These are phyloP conservation scores for Dictyostelium brefeldianum DNA, from an alignment of 78 protist species.

Conservation along the genomic window DNA sequence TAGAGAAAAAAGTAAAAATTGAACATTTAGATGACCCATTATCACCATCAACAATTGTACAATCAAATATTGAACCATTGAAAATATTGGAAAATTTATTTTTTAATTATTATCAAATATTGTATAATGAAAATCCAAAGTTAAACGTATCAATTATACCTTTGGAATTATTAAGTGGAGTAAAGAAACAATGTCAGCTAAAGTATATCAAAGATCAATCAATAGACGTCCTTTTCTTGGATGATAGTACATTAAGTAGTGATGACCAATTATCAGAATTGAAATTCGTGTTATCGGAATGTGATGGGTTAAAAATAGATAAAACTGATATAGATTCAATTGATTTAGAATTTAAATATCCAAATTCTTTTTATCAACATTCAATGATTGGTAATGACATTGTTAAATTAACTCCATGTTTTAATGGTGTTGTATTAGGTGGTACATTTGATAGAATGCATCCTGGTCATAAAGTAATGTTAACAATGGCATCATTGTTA, in stretches of 20 bases:
- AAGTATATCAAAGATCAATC: neutral
- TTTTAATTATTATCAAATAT: constrained; percentile 46
- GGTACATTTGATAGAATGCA: constrained; percentile 74
- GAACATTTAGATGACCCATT: neutral
- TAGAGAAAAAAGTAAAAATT: constrained; percentile 1
- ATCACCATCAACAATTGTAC: neutral
- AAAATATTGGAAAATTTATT: constrained; percentile 31
- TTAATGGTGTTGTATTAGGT: constrained; percentile 69
- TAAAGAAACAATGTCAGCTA: too few species aligned
- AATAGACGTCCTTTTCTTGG: constrained; percentile 35
- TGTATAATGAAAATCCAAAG: constrained; percentile 27
- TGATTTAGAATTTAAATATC: neutral
- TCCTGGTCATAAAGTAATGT: constrained; percentile 78
- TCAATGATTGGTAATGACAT: neutral
- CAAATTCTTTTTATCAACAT: neutral
- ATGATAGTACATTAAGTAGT: neutral
- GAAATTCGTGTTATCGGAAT: neutral
- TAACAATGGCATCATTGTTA: constrained; percentile 45
- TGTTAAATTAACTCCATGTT: constrained; percentile 11
- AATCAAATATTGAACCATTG: neutral
- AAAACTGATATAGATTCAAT: neutral
- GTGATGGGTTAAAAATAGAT: too few species aligned
- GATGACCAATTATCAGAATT: neutral
- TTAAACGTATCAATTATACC: constrained; percentile 61
- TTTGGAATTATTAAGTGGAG: neutral